Evolutionary conservation across 768 basidiomycete genomes (phyloP), one percentile per base, ranked within the genome.

Genomic region (Mycena metata): DNA sequence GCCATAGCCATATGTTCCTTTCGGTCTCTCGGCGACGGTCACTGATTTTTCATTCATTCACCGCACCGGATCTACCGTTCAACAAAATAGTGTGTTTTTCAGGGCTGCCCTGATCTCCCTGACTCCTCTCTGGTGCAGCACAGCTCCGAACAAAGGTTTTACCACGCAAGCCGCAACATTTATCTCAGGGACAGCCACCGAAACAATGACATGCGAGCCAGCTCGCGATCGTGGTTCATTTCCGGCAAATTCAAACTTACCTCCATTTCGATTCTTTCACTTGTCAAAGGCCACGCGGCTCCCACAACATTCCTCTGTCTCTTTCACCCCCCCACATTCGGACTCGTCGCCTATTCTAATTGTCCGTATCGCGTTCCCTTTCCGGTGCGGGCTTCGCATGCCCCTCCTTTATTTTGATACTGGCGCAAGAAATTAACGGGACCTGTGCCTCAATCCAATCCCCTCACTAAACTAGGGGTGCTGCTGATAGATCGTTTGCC

Each of bases 101-200:
- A 68, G 67, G 67, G 67, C n/a, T 58, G 60, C 57, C 19, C 24
- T 68, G 67, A 63, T 68, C 24, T 57, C 66, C 60, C 66, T 67
- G 26, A 45, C 26, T 12, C 30, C 19, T 41, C 21, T 23, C 19
- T 9, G 23, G 19, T 2, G 24, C 59, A 8, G 41, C 41, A n/a
- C n/a, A 57, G 4, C 15, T 23, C 12, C 26, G 21, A 41, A 49
- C 21, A 51, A 17, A 35, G 10, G 26, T 24, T 52, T 30, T 30
- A 35, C 10, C 16, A 35, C 35, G 33, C 51, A 16, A 12, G 15
- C 5, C 10, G 16, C 50, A 19, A 49, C 30, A 6, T 30, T 49
- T 39, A 63, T 46, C 43, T 21, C 23, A n/a, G 12, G 59, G 46
- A 60, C 59, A 60, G 51, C 61, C 61, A 63, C 50, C 35, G 41